Evolutionary conservation across 1,284 basidiomycete genomes (phyloP).

Genomic region (Mycena citricolor): DNA sequence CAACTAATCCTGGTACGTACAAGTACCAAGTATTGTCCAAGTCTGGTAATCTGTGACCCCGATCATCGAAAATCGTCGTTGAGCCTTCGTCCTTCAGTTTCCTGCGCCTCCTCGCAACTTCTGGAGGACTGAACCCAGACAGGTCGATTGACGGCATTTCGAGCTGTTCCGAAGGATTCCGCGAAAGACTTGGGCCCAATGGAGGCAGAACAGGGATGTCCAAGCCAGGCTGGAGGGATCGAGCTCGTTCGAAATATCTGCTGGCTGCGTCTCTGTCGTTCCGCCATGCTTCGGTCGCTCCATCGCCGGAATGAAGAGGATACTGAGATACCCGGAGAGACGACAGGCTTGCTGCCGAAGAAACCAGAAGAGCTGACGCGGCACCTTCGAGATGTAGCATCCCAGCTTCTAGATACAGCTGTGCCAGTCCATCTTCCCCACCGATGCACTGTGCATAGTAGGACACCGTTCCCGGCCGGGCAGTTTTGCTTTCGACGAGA

Average conservation of each 20-base stretch:
- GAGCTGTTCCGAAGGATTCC: slow-evolving; percentile 43
- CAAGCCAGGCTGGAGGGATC: slow-evolving; percentile 53
- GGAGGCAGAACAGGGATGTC: slow-evolving; percentile 66
- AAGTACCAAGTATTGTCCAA: slow-evolving; percentile 74
- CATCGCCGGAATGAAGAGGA: slow-evolving; percentile 43
- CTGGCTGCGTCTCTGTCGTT: slow-evolving; percentile 66
- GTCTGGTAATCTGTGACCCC: slow-evolving; percentile 41
- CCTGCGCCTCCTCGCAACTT: slow-evolving; percentile 40
- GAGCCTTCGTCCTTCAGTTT: slow-evolving; percentile 52
- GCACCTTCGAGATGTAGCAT: slow-evolving; percentile 74
- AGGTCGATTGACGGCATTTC: slow-evolving; percentile 63
- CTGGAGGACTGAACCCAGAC: slow-evolving; percentile 37
- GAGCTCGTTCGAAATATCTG: slow-evolving; percentile 69
- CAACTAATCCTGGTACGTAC: slow-evolving; percentile 71
- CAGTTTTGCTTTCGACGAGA: slow-evolving; percentile 35
- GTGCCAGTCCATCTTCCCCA: slow-evolving; percentile 59
- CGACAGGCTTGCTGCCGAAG: slow-evolving; percentile 70
- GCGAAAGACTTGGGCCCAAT: slow-evolving; percentile 35
- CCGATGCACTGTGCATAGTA: slow-evolving; percentile 69
- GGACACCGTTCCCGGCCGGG: slow-evolving; percentile 47
- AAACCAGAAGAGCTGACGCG: slow-evolving; percentile 61
- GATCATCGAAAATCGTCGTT: slow-evolving; percentile 47
- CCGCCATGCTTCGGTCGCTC: slow-evolving; percentile 65
- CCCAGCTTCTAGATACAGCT: slow-evolving; percentile 73
- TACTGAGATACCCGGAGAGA: slow-evolving; percentile 63